These are phyloP conservation scores for Scheffersomyces ergatensis DNA, from an alignment of 805 yeast genomes.

Conservation along the genomic window DNA sequence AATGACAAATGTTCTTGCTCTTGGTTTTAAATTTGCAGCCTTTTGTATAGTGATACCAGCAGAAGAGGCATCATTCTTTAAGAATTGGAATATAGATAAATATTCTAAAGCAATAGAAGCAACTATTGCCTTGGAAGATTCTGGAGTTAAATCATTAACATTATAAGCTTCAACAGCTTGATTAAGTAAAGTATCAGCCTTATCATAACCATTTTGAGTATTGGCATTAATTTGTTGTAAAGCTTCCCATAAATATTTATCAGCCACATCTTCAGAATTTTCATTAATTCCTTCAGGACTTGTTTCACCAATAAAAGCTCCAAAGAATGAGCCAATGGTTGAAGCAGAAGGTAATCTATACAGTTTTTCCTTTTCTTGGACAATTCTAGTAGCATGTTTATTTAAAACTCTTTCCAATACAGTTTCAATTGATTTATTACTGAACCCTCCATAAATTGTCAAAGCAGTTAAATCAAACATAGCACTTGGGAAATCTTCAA, in stretches of 20 bases:
- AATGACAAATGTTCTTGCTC: constrained; percentile 79
- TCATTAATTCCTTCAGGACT: constrained; percentile 48
- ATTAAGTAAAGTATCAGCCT: constrained; percentile 55
- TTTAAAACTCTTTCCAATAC: constrained; percentile 84
- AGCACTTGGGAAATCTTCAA: constrained; percentile 78
- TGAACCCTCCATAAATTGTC: constrained; percentile 80
- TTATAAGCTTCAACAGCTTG: constrained; percentile 56
- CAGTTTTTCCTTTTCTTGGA: constrained; percentile 55
- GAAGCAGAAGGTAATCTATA: constrained; percentile 76
- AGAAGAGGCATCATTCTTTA: constrained; percentile 66
- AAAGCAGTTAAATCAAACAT: constrained; percentile 89
- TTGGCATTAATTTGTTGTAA: constrained; percentile 51
- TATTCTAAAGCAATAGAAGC: constrained; percentile 79
- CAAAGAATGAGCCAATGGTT: constrained; percentile 80
- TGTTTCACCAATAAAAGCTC: constrained; percentile 69
- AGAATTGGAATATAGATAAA: constrained; percentile 77
- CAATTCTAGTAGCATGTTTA: constrained; percentile 72
- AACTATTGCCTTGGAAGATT: constrained; percentile 36
- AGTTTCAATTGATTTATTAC: constrained; percentile 72
- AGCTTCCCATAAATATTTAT: constrained; percentile 63
- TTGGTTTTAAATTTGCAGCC: constrained; percentile 66
- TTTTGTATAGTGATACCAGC: constrained; percentile 65
- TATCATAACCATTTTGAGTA: constrained; percentile 58
- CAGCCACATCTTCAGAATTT: constrained; percentile 53
- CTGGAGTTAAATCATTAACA: constrained; percentile 26